Evolutionary conservation across 2,329 filamentous ascomycete genomes (phyloP).

Genomic region (Fusarium metavorans): DNA sequence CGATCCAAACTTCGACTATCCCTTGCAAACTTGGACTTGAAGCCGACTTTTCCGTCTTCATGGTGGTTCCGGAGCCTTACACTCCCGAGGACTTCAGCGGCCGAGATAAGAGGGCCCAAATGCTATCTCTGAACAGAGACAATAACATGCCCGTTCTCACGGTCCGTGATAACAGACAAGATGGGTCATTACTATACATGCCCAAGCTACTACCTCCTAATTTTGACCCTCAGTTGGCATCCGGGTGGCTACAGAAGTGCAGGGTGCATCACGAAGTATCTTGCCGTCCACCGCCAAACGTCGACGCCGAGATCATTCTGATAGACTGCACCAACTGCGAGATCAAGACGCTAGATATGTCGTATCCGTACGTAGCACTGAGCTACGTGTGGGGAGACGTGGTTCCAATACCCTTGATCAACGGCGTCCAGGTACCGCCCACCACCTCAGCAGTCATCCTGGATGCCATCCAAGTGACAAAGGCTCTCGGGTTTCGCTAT

Average conservation of each 20-base stretch:
- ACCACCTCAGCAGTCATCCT: neutral
- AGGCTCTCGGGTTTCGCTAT: neutral
- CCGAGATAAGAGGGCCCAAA: neutral
- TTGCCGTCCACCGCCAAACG: neutral
- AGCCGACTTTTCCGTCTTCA: neutral
- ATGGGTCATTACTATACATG: neutral
- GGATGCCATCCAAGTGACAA: neutral
- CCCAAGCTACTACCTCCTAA: neutral
- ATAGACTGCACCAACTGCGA: neutral
- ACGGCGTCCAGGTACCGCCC: neutral
- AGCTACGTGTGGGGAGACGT: neutral
- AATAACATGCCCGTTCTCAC: neutral
- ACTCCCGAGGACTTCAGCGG: neutral
- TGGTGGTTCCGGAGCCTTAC: neutral
- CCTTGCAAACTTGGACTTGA: neutral
- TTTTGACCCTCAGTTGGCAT: neutral
- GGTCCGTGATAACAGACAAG: neutral
- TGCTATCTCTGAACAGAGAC: neutral
- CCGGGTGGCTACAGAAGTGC: neutral
- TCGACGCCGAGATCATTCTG: neutral
- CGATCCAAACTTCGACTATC: neutral
- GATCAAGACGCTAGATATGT: neutral
- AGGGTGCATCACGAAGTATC: neutral
- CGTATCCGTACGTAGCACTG: neutral
- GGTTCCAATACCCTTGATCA: neutral